Base-by-base conservation (phyloP, 2,329 filamentous ascomycete species). In the Fusarium sp. region DNA sequence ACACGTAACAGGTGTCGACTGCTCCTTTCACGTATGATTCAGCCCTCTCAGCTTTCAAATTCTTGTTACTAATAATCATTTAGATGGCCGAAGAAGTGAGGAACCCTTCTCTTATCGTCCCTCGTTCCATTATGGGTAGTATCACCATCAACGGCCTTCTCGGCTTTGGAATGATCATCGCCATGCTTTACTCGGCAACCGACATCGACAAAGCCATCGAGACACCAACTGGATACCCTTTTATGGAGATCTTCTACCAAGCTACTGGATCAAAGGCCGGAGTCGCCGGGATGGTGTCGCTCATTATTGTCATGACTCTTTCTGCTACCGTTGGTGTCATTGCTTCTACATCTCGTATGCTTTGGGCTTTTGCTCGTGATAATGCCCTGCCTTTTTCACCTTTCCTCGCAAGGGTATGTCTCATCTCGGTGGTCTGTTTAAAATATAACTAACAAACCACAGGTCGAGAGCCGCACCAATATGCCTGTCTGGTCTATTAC, bases 51-150 rank as follows among this genome's bases (percentile, higher is more conserved):
- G 17, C 2, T 35, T 15, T 0, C 6, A 2, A 4, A 7, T 0
- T 0, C 17, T 32, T 41, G 7, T 49, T 35, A 26, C 71, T 64
- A 4, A 26, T 11, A 5, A 27, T 3, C 1, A 3, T 8, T 2
- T 10, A 75, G 73, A 75, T 75, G 73, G 73, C 73, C 3, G 73
- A 75, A 32, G 73, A 75, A 32, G 73, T 76, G 12, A 23, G 46
- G 8, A 75, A 75, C 13, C 73, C 73, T 7, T 76, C 73, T 0
- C 7, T 75, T 4, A 64, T 67, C 4, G 73, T 75, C 7, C 73
- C 73, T 3, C 57, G 62, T 12, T 76, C 73, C 1, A 75, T 75
- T 9, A 76, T 75, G 71, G 67, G 64, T 0, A 76, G 73, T 23
- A 59, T 75, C 10, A 20, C 38, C 2, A 69, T 75, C 37, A 75